Base-by-base conservation (phyloP, 73 alveolate genomes). In the Tetrahymena borealis region DNA sequence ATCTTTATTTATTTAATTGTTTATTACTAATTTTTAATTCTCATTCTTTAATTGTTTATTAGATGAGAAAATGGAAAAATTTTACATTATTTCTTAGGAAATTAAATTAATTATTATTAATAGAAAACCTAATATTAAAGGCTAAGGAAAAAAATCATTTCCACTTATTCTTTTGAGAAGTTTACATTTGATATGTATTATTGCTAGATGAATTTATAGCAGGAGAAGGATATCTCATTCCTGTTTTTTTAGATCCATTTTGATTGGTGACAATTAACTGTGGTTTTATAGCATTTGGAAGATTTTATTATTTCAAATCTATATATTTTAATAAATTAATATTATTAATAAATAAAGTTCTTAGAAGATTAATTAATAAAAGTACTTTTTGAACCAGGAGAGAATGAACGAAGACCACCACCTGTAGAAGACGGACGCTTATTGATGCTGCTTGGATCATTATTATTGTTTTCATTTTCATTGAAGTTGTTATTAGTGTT, bases 171-270 rank as follows among this genome's bases (percentile, higher is more conserved):
- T 60, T 60, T 35, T 60, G 28, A n/a, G 85, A 60, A 12, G 28
- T 28, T 60, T 32, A 60, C 85, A 60, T 60, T 16, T 60, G 31
- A n/a, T 60, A 60, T 18, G 85, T 60, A n/a, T 60, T 60, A 24
- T 60, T 32, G 10, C 85, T 60, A 24, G 85, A 60, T 0, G 85
- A 60, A 20, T 60, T 60, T 60, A 60, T 60, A 24, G 85, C 85
- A 24, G 85, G 85, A n/a, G 85, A 60, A 35, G 85, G 85, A 60
- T 60, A 60, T 60, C 85, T 60, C 85, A 60, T 60, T 60, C 85
- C 85, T 60, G 85, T 60, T 60, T 60, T 60, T 60, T 60, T 60
- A 20, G 85, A 60, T 15, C 85, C 85, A n/a, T 60, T 60, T 60
- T 60, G 35, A 60, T 60, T 60, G 15, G 85, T 60, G 9, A 60